Evolutionary conservation across 306 rosid genomes (phyloP).

Genomic region (Morella rubra): DNA sequence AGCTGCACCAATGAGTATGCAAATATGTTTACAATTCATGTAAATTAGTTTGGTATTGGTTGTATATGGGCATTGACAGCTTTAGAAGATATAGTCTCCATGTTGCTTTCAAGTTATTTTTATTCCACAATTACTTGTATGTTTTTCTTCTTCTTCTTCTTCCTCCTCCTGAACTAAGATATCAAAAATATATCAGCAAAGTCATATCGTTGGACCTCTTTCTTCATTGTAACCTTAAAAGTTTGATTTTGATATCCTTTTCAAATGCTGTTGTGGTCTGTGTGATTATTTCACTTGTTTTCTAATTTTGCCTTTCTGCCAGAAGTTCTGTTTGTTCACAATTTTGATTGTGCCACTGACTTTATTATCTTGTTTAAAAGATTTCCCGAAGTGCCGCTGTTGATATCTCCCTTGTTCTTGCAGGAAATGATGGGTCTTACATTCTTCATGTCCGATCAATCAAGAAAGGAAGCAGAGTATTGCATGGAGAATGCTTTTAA

Average conservation of each 20-base stretch:
- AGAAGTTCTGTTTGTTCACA: slow-evolving; percentile 8
- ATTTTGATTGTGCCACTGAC: neutral
- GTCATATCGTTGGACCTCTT: neutral
- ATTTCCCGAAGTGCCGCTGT: slow-evolving; percentile 12
- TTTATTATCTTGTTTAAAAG: slow-evolving; percentile 17
- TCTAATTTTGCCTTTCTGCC: neutral
- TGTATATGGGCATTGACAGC: neutral
- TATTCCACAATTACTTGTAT: too few species aligned
- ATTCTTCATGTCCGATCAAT: slow-evolving; percentile 86
- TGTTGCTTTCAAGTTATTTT: too few species aligned
- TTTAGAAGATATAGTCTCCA: neutral
- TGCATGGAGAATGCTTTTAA: slow-evolving; percentile 98
- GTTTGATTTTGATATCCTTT: neutral
- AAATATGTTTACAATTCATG: neutral
- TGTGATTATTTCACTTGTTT: neutral
- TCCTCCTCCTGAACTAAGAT: neutral
- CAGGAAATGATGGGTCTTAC: slow-evolving; percentile 99
- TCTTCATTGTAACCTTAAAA: neutral
- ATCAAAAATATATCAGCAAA: neutral
- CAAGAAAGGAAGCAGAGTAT: slow-evolving; percentile 95
- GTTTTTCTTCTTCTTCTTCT: neutral
- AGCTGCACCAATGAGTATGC: neutral
- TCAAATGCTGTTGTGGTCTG: neutral
- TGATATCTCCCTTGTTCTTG: slow-evolving; percentile 32
- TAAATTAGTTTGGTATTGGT: neutral